Base-by-base conservation (phyloP, 2,329 filamentous ascomycete genomes). In the Ampelomyces quisqualis region DNA sequence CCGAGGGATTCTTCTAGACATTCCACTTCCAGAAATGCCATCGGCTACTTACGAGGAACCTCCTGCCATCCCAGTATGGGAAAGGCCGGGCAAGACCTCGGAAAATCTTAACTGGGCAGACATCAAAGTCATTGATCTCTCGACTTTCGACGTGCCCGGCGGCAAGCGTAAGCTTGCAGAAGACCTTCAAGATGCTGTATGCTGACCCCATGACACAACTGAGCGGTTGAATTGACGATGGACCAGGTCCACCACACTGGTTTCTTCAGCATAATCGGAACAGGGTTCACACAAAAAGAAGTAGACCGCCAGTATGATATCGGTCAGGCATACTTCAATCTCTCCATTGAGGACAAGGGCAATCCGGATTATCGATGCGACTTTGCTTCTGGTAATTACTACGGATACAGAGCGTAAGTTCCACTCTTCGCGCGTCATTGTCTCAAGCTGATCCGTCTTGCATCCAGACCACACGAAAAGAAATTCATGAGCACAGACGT, bases 141-240 rank as follows among this genome's bases (percentile, higher is more conserved):
- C 73, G 11, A 69, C 70, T 11, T 81, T 79, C 48, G 75, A 80
- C 20, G 62, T 73, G 13, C 76, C 77, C 0, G 75, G 72, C 2
- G 78, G 77, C 3, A 81, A 79, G 51, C 62, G 78, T 35, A 69
- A 67, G 23, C 67, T 82, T 0, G 77, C 77, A 1, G 69, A 73
- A 27, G 75, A 81, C 43, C 67, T 83, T 0, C 71, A 75, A 18
- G 75, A 80, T 34, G 78, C 78, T 2, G 74, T 78, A 44, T 15
- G 43, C 37, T 29, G 7, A 19, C 10, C 17, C 7, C 13, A n/a
- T n/a, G n/a, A n/a, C n/a, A n/a, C n/a, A n/a, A n/a, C n/a, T n/a
- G n/a, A n/a, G n/a, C n/a, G n/a, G n/a, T n/a, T n/a, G n/a, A n/a
- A n/a, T n/a, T 47, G 11, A 48, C 35, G 5, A 26, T 17, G 31